Conservation (phyloP, 768 basidiomycete species). For the Psilocybe subaeruginosa region DNA sequence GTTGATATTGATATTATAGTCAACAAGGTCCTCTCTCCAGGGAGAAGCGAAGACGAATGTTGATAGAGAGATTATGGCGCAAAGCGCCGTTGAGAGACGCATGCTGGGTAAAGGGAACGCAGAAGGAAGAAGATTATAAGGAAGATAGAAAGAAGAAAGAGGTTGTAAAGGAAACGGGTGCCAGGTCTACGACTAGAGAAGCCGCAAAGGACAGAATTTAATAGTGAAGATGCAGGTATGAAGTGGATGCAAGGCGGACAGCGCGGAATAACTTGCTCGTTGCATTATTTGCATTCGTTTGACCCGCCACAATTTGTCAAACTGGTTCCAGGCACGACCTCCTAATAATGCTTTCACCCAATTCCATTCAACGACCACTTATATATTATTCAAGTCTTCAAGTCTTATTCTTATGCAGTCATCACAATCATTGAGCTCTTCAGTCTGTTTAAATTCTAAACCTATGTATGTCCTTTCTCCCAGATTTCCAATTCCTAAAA, state of each 20-base stretch:
- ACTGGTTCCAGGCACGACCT: background rate
- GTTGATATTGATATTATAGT: constrained; percentile 83
- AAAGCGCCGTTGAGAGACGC: constrained; percentile 51
- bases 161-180: background rate
- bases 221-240: background rate
- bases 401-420: too few species aligned
- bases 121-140: constrained; percentile 15
- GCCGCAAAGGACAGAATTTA: constrained; percentile 9
- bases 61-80: constrained; percentile 39
- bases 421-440: too few species aligned
- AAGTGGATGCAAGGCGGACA: constrained; percentile 14
- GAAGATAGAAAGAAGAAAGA: constrained; percentile 15
- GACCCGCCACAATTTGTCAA: constrained; percentile 10
- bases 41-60: constrained; percentile 57
- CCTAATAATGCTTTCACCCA: background rate
- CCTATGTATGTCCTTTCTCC: too few species aligned
- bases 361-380: background rate
- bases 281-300: constrained; percentile 22
- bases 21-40: constrained; percentile 63
- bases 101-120: constrained; percentile 28
- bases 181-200: background rate
- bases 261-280: constrained; percentile 9
- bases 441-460: too few species aligned
- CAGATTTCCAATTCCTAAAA: too few species aligned
- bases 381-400: background rate